Base-by-base conservation (phyloP, 2,329 filamentous ascomycete genomes). In the Trichoderma oligosporum region DNA sequence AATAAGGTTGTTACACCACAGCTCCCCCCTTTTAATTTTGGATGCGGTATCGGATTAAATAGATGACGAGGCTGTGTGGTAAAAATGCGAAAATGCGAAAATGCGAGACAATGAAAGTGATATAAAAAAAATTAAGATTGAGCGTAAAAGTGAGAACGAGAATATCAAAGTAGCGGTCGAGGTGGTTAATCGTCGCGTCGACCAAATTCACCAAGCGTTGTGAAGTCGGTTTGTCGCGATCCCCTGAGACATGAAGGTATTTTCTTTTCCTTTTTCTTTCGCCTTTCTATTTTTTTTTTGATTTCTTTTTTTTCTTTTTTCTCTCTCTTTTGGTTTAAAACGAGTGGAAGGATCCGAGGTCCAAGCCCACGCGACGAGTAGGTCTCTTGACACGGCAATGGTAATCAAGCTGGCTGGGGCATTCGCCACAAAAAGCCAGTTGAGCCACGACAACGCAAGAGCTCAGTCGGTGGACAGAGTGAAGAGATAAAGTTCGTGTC, bases 1-100 rank as follows among this genome's bases (percentile, higher is more conserved):
- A 58, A 57, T 52, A 48, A 53, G n/a, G n/a, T n/a, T n/a, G n/a
- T n/a, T 64, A 64, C 62, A 61, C 67, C 68, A 67, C 67, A 61
- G 65, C 65, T 68, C 65, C 61, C 64, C 63, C 60, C 60, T 18
- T 39, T 41, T 48, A 25, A 31, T 33, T 27, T 24, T 24, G 33
- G n/a, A 56, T 41, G 51, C 44, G 36, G 33, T 25, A 52, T 45
- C 47, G 55, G 39, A 11, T 46, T 47, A 22, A 12, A 42, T 27
- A 51, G 22, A 33, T 22, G 39, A 31, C n/a, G 29, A 36, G 29
- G 31, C 22, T n/a, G 36, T 33, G 35, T 14, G 18, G 49, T 16
- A 44, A 35, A 25, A 12, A n/a, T n/a, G 11, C 27, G 6, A 31
- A 31, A 11, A 6, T 3, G 33, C 24, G 35, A 41, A 42, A n/a